Base-by-base conservation (phyloP, 2,329 filamentous ascomycete species). In the Thielaviopsis punctulata region DNA sequence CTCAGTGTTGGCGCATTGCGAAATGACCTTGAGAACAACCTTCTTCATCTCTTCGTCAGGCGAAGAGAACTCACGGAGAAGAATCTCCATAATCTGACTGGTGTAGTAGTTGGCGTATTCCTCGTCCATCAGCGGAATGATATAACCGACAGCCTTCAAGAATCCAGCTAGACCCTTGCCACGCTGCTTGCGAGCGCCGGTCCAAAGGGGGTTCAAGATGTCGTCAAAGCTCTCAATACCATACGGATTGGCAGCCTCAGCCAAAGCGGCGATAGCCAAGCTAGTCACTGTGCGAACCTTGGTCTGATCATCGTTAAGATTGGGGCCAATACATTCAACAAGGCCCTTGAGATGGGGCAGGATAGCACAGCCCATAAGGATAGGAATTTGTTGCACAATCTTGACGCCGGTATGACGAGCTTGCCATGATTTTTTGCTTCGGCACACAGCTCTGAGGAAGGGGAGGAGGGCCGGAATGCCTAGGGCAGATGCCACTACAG, bases 21-120 rank as follows among this genome's bases (percentile, higher is more conserved):
- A 95, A 15, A 98, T 81, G 24, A 98, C 92, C 68, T 96, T 96
- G 54, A 98, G 71, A 7, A 98, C 92, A 1, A 98, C 92, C 71
- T 98, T 98, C 70, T 96, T 98, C 92, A 98, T 98, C 67, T 98
- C 92, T 66, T 98, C 92, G 59, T 98, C 92, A 0, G 92, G 92
- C 0, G 90, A 95, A 6, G 88, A 85, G 62, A 98, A 98, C 64
- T 98, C 92, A 61, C 92, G 81, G 25, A 96, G 78, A 13, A 98
- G 71, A 61, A 96, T 96, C 66, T 96, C 92, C 90, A 98, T 96
- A 61, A 98, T 95, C 66, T 98, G 89, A 59, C 82, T 86, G 8
- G 92, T 96, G 63, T 98, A 98, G 69, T 98, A 98, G 65, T 95
- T 96, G 67, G 92, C 90, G 65, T 95, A 96, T 63, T 98, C 92